Conservation (phyloP, 73 alveolate genomes). For the Paramecium sonneborni region DNA sequence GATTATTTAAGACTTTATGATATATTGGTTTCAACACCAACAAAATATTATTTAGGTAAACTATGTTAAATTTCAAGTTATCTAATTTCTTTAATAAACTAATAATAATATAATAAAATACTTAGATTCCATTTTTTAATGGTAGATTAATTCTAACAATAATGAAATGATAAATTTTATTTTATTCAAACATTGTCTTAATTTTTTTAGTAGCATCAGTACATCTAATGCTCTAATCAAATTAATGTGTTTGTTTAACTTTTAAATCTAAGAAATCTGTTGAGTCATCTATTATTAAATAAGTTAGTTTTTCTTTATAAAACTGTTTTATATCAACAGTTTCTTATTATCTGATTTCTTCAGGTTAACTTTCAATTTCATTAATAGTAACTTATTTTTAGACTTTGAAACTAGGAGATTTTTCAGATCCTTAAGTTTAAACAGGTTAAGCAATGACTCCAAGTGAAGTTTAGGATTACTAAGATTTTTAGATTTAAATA, state of each 20-base stretch:
- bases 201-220: not conserved
- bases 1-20: not conserved
- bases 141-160: not conserved
- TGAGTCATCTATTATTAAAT: constrained; percentile 3
- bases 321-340: not conserved
- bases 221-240: not conserved
- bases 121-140: not conserved
- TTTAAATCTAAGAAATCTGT: not conserved
- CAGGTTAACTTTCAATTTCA: not conserved
- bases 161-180: constrained; percentile 32
- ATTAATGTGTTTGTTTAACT: not conserved
- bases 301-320: not conserved
- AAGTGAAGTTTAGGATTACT: not conserved
- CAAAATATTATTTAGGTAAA: constrained; percentile 15
- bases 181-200: not conserved
- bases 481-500: not conserved
- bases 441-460: not conserved
- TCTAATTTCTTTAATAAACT: constrained; percentile 24
- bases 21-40: not conserved
- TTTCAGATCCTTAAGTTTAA: not conserved
- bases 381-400: not conserved
- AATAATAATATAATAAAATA: not conserved
- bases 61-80: not conserved
- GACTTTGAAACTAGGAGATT: not conserved
- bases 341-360: not conserved